Evolutionary conservation across 805 yeast genomes (phyloP).

Genomic region (Osmozyma mogii): DNA sequence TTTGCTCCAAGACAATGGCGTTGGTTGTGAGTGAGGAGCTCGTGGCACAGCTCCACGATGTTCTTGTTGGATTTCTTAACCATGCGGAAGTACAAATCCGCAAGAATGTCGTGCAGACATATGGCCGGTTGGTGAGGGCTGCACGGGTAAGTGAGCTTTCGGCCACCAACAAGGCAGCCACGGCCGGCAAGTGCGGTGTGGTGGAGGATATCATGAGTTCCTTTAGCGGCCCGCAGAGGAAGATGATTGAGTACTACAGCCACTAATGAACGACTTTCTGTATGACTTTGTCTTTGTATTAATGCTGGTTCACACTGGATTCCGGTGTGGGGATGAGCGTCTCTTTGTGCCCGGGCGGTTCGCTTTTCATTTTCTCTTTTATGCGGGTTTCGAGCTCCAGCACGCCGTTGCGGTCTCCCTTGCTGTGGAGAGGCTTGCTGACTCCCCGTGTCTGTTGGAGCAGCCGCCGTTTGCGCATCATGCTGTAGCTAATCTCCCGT

Average conservation of each 20-base stretch:
- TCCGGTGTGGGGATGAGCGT: conserved; percentile 5
- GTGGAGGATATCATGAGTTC: conserved; percentile 26
- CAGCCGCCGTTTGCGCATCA: conserved; percentile 27
- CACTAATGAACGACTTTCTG: conserved; percentile 5
- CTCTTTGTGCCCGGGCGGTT: no score
- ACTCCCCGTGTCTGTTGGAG: conserved; percentile 11
- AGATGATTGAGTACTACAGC: conserved; percentile 40
- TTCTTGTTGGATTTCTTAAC: conserved; percentile 18
- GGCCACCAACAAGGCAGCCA: conserved; percentile 12
- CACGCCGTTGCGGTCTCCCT: conserved; percentile 2
- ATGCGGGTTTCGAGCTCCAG: conserved; percentile 6
- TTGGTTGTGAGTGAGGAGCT: conserved; percentile 13
- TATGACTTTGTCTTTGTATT: conserved; percentile 5
- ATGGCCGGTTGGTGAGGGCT: conserved; percentile 26
- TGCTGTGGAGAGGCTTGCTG: conserved; percentile 6
- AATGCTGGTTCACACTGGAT: conserved; percentile 9
- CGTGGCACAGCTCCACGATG: conserved; percentile 20
- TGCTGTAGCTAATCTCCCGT: conserved; percentile 23
- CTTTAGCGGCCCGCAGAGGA: conserved; percentile 36
- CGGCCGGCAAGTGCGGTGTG: conserved; percentile 4
- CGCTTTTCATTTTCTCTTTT: conserved; percentile 5
- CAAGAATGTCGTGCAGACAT: conserved; percentile 28
- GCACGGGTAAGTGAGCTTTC: conserved; percentile 8
- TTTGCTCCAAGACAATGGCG: conserved; percentile 13
- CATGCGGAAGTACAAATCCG: conserved; percentile 30